These are phyloP conservation scores for Pythium aristosporum DNA, from an alignment of 352 stramenopile genomes.

Conservation along the genomic window DNA sequence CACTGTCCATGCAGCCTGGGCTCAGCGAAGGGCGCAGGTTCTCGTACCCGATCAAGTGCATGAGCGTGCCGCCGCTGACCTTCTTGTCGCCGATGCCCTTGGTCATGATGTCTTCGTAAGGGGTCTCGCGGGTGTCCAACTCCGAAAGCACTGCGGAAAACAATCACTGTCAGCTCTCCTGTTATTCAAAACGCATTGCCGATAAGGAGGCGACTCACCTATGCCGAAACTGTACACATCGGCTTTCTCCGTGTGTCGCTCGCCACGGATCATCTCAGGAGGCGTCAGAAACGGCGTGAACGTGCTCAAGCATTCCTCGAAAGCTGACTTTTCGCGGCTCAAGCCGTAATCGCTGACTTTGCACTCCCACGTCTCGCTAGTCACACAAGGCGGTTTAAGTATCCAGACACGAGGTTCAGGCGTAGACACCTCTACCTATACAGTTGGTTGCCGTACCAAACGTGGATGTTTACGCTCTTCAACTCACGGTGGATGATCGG, in stretches of 20 bases:
- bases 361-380: slow-evolving; percentile 75
- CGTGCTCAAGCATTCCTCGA: slow-evolving; percentile 94
- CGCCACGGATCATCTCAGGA: slow-evolving; percentile 87
- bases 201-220: slow-evolving; percentile 31
- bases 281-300: slow-evolving; percentile 82
- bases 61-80: slow-evolving; percentile 80
- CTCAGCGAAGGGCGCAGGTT: slow-evolving; percentile 83
- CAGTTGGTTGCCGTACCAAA: too few relatives aligned
- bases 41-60: slow-evolving; percentile 91
- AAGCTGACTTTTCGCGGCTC: slow-evolving; percentile 92
- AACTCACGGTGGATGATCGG: slow-evolving; percentile 99
- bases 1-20: slow-evolving; percentile 80
- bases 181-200: too few relatives aligned
- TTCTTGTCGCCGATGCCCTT: slow-evolving; percentile 83
- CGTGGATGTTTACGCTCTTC: slow-evolving; percentile 91
- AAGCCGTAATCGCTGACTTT: slow-evolving; percentile 99
- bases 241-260: slow-evolving; percentile 87
- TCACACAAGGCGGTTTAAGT: background rate
- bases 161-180: slow-evolving; percentile 5
- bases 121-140: slow-evolving; percentile 84
- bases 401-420: background rate
- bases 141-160: slow-evolving; percentile 67
- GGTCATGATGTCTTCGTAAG: slow-evolving; percentile 87
- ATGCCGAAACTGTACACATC: slow-evolving; percentile 90
- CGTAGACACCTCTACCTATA: background rate